A percentile compares a stretch with the other conserved stretches of the same genome.
Evolutionary conservation across 208 protist species (phyloP).

Genomic region (Lotmaria passim): DNA sequence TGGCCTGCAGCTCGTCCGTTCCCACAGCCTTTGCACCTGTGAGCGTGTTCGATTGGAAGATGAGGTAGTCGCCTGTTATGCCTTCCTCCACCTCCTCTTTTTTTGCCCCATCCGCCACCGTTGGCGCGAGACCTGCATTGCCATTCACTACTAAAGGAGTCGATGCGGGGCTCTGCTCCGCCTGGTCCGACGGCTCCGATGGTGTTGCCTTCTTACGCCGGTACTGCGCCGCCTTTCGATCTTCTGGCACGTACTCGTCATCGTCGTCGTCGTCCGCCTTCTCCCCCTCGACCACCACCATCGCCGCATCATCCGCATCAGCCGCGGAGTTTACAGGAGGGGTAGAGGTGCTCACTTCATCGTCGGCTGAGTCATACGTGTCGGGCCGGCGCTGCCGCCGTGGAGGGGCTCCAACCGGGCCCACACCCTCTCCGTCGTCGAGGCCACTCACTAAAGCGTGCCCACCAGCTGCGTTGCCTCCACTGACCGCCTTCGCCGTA

Average conservation of each 20-base stretch:
- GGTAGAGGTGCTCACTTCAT: slow-evolving; percentile 1
- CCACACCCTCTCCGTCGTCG: background rate
- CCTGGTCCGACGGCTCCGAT: too few species aligned
- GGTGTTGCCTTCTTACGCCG: background rate
- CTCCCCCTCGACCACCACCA: background rate
- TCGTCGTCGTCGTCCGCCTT: slow-evolving; percentile 35
- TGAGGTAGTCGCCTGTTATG: slow-evolving; percentile 63
- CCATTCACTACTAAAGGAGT: too few species aligned
- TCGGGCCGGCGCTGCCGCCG: slow-evolving; percentile 17
- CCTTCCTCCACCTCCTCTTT: slow-evolving; percentile 29
- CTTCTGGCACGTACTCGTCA: slow-evolving; percentile 51
- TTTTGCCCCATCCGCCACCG: background rate
- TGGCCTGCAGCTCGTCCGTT: slow-evolving; percentile 51
- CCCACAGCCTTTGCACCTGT: slow-evolving; percentile 16
- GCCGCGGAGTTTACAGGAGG: too few species aligned
- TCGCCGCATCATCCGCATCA: background rate
- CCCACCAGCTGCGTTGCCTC: background rate
- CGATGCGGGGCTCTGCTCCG: too few species aligned
- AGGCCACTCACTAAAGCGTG: background rate
- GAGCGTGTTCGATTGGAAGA: slow-evolving; percentile 28
- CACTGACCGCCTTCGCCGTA: background rate
- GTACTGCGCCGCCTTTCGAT: slow-evolving; percentile 31
- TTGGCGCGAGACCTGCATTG: too few species aligned
- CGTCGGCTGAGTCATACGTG: slow-evolving; percentile 22
- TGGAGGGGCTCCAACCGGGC: background rate